Base-by-base conservation (phyloP, 345 rosid species). In the Eutrema japonicum region DNA sequence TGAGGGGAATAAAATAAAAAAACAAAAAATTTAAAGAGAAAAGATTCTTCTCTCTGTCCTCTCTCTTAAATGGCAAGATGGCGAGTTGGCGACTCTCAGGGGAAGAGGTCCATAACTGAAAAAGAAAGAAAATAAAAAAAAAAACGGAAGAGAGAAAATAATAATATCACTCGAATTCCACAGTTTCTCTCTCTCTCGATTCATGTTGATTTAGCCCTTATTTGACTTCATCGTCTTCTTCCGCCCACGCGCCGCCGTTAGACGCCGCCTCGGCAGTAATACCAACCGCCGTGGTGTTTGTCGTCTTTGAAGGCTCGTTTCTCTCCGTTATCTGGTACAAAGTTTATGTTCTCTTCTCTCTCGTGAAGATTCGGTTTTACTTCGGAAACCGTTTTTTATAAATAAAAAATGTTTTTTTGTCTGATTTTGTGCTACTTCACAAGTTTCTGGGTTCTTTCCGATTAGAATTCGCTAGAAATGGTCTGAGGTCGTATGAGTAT, bases 221-320 rank as follows among this genome's bases (percentile, higher is more conserved):
- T 33, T 64, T 16, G 38, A 16, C 46, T 70, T 62, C 73, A 12
- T 48, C 72, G 22, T 41, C 70, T 29, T 50, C 73, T 60, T 69
- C 68, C 63, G 27, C 48, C 58, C 2, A 12, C 58, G 36, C 70
- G 22, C 42, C 33, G 71, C 71, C 69, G 68, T 54, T 13, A 45
- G 40, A 66, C 68, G 63, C 53, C 69, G 69, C 61, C 47, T 50
- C 71, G 71, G 71, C 40, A 30, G 59, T 45, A 14, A 12, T 18
- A 3, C 5, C 3, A 50, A 45, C 64, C 52, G 74, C 60, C 79
- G 70, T 47, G 46, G 64, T 68, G 49, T 26, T 8, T 42, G 69
- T 46, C 74, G 56, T 59, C 72, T 29, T 54, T 10, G 9, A 51
- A 42, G 46, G 49, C 43, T 66, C 58, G 18, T 40, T 30, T 53